These are phyloP conservation scores for Celoporthe dispersa DNA, from an alignment of 2,329 filamentous ascomycete species.

Conservation along the genomic window DNA sequence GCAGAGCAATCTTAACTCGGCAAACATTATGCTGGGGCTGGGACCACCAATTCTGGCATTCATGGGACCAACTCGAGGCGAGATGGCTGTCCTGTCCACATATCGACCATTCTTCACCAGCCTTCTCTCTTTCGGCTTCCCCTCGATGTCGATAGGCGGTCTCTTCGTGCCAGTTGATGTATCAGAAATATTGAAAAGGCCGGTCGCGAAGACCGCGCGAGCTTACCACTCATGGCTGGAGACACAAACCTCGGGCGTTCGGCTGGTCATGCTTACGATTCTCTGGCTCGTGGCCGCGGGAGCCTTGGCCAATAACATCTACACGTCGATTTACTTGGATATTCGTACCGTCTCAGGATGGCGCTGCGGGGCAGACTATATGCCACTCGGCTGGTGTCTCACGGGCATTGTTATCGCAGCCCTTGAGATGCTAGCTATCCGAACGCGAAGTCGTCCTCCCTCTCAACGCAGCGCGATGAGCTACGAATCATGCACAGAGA, in stretches of 20 bases:
- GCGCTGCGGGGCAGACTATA: slow-evolving; percentile 12
- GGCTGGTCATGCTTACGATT: not conserved
- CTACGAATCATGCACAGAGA: not conserved
- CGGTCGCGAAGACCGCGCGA: not conserved
- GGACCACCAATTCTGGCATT: slow-evolving; percentile 12
- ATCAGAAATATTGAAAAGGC: not conserved
- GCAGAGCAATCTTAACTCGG: slow-evolving; percentile 15
- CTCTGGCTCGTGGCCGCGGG: not conserved
- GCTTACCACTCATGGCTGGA: slow-evolving; percentile 10
- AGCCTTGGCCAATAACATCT: slow-evolving; percentile 7
- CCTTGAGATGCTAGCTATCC: slow-evolving; percentile 4
- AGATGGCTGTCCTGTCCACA: slow-evolving; percentile 8
- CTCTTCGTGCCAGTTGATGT: slow-evolving; percentile 11
- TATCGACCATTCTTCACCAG: slow-evolving; percentile 1
- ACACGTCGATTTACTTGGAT: slow-evolving; percentile 16
- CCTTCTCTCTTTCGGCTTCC: slow-evolving; percentile 13
- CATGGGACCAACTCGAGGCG: slow-evolving; percentile 9
- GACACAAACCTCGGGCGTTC: not conserved
- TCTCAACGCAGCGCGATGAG: not conserved
- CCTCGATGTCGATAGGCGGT: not conserved
- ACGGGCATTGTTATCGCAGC: not conserved
- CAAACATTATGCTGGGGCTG: slow-evolving; percentile 14
- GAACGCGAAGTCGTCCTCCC: not conserved
- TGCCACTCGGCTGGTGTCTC: slow-evolving; percentile 13
- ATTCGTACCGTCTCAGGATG: slow-evolving; percentile 10